phyloP scores from a whole-genome alignment of 2,329 filamentous ascomycete genomes.

The Pseudocercospora ulei region DNA sequence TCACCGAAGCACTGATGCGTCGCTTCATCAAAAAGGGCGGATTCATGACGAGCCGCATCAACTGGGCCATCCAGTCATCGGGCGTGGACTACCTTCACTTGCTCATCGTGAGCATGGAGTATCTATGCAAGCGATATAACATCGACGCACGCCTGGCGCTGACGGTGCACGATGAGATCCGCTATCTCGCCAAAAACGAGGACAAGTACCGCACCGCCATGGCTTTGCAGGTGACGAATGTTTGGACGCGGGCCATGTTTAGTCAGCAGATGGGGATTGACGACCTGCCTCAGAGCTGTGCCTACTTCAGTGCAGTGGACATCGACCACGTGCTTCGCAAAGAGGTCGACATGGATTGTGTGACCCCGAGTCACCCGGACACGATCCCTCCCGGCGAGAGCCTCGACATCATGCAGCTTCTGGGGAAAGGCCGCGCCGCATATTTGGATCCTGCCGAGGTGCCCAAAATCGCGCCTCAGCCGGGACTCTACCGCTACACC shows the following conservation, averaged over 20 bases:
- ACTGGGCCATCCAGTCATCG: conserved; percentile 97
- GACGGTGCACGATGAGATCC: conserved; percentile 94
- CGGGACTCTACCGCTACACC: conserved; percentile 57
- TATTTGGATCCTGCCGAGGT: conserved; percentile 56
- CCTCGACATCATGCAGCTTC: conserved; percentile 68
- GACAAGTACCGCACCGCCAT: conserved; percentile 85
- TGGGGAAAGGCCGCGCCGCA: conserved; percentile 61
- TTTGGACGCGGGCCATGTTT: conserved; percentile 98
- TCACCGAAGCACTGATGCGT: conserved; percentile 87
- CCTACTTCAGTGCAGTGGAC: conserved; percentile 91
- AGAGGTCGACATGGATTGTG: conserved; percentile 94
- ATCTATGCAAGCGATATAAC: conserved; percentile 73
- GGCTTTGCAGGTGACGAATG: conserved; percentile 84
- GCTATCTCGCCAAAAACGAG: conserved; percentile 75
- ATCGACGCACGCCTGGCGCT: conserved; percentile 77
- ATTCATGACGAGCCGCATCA: conserved; percentile 93
- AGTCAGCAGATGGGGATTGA: conserved; percentile 92
- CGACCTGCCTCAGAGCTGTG: conserved; percentile 85
- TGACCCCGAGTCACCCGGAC: conserved; percentile 74
- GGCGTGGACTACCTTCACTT: conserved; percentile 96
- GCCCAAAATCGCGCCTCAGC: conserved; percentile 49
- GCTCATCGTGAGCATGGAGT: conserved; percentile 89
- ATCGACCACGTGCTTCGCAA: conserved; percentile 94
- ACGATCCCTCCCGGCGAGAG: conserved; percentile 78
- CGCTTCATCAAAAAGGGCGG: conserved; percentile 78